Conservation (phyloP, 345 rosid genomes). For the Aquilaria yunnanensis region DNA sequence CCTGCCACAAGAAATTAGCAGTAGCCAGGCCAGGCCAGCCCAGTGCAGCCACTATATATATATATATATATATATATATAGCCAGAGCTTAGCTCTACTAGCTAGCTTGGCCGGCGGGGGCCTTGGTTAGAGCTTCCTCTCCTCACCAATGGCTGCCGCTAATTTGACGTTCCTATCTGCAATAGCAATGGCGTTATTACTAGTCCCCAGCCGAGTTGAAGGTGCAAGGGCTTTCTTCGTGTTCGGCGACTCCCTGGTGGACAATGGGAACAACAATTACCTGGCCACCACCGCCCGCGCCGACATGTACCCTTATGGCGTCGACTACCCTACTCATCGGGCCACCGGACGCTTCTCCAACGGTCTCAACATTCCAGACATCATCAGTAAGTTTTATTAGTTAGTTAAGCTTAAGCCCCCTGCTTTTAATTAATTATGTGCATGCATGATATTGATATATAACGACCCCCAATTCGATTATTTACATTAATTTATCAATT, state of each 20-base stretch:
- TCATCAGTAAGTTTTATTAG: constrained; percentile 31
- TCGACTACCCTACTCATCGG: constrained; percentile 61
- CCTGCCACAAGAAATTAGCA: too few species aligned
- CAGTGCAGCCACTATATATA: too few species aligned
- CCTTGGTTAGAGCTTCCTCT: too few species aligned
- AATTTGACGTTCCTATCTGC: too few species aligned
- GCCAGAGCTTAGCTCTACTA: too few species aligned
- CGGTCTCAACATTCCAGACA: constrained; percentile 82
- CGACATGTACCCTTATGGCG: constrained; percentile 67
- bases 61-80: too few species aligned
- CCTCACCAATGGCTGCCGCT: too few species aligned
- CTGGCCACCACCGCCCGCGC: constrained; percentile 80
- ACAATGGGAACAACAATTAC: constrained; percentile 85
- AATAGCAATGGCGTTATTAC: too few species aligned
- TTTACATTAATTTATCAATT: background rate
- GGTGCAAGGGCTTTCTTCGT: constrained; percentile 65
- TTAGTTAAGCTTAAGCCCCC: background rate
- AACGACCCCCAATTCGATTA: too few species aligned
- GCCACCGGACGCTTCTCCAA: constrained; percentile 88
- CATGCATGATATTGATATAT: background rate
- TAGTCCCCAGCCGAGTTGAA: constrained; percentile 16
- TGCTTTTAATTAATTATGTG: background rate
- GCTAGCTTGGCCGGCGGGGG: too few species aligned
- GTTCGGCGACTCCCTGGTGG: constrained; percentile 81
- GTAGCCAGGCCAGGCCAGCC: too few species aligned